Percentiles rank a stretch among this genome's conserved stretches.
phyloP scores from a whole-genome alignment of 352 stramenopile genomes.

The Phytophthora citrophthora region DNA sequence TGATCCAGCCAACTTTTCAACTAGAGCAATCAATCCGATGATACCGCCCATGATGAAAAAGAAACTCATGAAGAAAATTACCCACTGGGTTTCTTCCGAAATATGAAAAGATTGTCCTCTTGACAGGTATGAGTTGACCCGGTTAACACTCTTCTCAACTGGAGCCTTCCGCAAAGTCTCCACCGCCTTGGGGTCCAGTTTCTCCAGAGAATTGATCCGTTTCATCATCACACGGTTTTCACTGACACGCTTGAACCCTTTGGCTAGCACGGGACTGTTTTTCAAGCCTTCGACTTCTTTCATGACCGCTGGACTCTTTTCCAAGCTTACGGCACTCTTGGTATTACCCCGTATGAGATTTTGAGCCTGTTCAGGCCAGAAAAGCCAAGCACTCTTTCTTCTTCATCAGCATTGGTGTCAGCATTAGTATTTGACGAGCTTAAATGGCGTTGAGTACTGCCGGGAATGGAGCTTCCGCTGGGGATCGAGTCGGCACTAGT shows the following conservation, averaged over 20 bases:
- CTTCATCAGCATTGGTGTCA: neutral
- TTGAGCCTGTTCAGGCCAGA: neutral
- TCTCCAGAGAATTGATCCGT: neutral
- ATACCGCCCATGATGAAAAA: neutral
- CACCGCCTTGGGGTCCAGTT: neutral
- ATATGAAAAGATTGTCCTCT: neutral
- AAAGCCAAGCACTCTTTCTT: neutral
- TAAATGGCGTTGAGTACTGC: too few species aligned
- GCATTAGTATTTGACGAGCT: too few species aligned
- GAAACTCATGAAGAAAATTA: neutral
- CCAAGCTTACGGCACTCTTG: neutral
- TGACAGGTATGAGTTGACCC: neutral
- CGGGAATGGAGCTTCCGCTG: too few species aligned
- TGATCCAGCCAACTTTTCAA: too few species aligned
- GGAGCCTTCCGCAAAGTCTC: neutral
- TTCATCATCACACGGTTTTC: neutral
- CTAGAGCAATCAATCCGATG: too few species aligned
- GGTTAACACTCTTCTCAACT: neutral
- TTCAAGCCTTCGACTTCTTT: neutral
- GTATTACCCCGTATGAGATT: neutral
- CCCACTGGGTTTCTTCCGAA: neutral
- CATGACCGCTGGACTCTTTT: neutral
- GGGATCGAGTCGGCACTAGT: too few species aligned
- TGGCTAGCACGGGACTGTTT: neutral
- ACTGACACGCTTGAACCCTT: neutral